Base-by-base conservation (phyloP, 1,284 basidiomycete genomes). In the Trichosporon coremiiforme region DNA sequence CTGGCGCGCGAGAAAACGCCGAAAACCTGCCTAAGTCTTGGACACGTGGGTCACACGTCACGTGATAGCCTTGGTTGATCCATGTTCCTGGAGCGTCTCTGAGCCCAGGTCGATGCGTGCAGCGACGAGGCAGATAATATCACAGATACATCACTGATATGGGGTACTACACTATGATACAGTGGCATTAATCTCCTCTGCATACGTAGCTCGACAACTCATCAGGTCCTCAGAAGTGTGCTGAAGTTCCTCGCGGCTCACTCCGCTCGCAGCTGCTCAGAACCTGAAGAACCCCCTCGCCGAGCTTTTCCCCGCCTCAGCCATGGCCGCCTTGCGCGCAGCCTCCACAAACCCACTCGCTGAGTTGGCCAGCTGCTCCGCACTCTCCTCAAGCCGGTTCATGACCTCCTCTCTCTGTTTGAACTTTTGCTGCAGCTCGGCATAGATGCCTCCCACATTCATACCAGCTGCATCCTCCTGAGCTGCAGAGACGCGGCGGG, bases 161-260 rank as follows among this genome's bases (percentile, higher is more conserved):
- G 41, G 33, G 57, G 13, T n/a, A 62, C 33, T 12, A 62, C 31
- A 33, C 57, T 62, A 62, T 62, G 57, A 62, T 62, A 62, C 57
- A 62, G 57, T 31, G 41, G 41, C 41, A 45, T 45, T n/a, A 45
- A 35, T 10, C 33, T 35, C 41, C 4, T 41, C 38, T 41, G 38
- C 9, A 15, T 17, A 41, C 13, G 33, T 35, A 25, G 25, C 25
- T 25, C 25, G 25, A 25, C 25, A 25, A 36, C 35, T 36, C 35
- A 8, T 36, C 35, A 36, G 25, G 25, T 25, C 25, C 25, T 25
- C 25, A 25, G 25, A 25, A 25, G 25, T 25, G 25, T 25, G 25
- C 25, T 25, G 10, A 7, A 38, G 36, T 13, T 38, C 13, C 36
- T 36, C 36, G 13, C 36, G 8, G 36, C 36, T 38, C 36, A 10